Base-by-base conservation (phyloP, 2,329 filamentous ascomycete genomes). In the Pleomassaria siparia region DNA sequence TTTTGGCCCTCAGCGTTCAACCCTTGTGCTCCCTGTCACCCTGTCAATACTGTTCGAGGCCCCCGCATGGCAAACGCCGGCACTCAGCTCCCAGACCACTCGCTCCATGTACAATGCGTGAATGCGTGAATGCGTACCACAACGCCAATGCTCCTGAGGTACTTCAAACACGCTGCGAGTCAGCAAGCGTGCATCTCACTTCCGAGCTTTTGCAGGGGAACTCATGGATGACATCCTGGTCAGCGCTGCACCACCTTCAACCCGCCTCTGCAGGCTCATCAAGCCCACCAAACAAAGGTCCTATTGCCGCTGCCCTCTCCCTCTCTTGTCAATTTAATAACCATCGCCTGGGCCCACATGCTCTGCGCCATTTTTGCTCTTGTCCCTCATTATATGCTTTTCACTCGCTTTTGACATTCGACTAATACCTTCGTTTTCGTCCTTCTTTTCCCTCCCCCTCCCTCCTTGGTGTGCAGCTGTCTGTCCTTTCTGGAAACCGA, bases 261-360 rank as follows among this genome's bases (percentile, higher is more conserved):
- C 62, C 66, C 60, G 58, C 64, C 44, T 18, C 56, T 62, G 56
- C 64, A 65, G 57, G 53, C 50, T 53, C 49, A n/a, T n/a, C n/a
- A 47, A 47, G 55, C 54, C 55, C 63, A 62, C 63, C 62, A 62
- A 60, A 68, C 60, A 68, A 62, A 62, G n/a, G 56, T 46, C 55
- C 57, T 32, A 59, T 51, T 47, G 59, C 63, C 63, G 62, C 59
- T 51, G 59, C 28, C 54, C 52, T 49, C 53, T 54, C 40, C 48
- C 53, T 54, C 40, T 59, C 56, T 58, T 56, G 56, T 60, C 60
- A 66, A 64, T 64, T 64, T 64, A 66, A 60, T 60, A 58, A 58
- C 36, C 48, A 49, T 53, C 51, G 64, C 53, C 50, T 59, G 56
- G 46, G 51, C 63, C 64, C 67, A 60, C 61, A 55, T 49, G 49